These are phyloP conservation scores for Dioszegia crocea DNA, from an alignment of 768 basidiomycete species.

Conservation along the genomic window DNA sequence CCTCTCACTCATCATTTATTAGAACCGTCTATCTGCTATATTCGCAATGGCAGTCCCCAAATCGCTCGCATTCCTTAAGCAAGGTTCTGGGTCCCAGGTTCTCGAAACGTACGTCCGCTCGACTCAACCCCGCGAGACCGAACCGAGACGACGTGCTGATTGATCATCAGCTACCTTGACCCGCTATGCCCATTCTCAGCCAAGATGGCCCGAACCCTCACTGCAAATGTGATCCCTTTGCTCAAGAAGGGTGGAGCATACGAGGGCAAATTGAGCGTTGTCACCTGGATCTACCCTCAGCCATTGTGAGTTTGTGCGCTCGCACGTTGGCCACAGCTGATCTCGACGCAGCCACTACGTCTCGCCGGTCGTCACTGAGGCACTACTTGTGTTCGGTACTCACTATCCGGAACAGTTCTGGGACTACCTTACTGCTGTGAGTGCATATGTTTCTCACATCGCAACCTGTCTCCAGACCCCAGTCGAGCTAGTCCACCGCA, in stretches of 20 bases:
- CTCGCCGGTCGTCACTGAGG: constrained; percentile 71
- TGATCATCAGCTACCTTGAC: constrained; percentile 36
- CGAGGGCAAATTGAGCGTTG: constrained; percentile 64
- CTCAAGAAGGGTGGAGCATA: constrained; percentile 54
- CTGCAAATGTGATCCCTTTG: constrained; percentile 35
- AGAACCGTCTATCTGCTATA: too few relatives aligned
- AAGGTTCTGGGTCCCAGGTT: constrained; percentile 34
- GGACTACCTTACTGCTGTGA: constrained; percentile 66
- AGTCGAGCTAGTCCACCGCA: too few relatives aligned
- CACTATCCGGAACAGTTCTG: constrained; percentile 74
- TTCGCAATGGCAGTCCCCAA: constrained; percentile 41
- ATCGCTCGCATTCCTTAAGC: constrained; percentile 28
- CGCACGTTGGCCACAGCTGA: not conserved
- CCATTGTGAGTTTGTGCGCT: constrained; percentile 41
- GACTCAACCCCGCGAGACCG: too few relatives aligned
- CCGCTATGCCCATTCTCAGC: constrained; percentile 40
- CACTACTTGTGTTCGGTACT: constrained; percentile 69
- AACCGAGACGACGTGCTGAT: not conserved
- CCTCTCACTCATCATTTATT: too few relatives aligned
- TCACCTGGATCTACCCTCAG: constrained; percentile 47
- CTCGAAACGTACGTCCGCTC: constrained; percentile 37
- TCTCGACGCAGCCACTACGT: constrained; percentile 28
- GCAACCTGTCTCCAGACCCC: too few relatives aligned
- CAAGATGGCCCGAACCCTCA: constrained; percentile 39
- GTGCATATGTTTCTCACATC: constrained; percentile 17